These are phyloP conservation scores for Phycomyces nitens DNA, from an alignment of 192 early-diverging fungal genomes.

Conservation along the genomic window DNA sequence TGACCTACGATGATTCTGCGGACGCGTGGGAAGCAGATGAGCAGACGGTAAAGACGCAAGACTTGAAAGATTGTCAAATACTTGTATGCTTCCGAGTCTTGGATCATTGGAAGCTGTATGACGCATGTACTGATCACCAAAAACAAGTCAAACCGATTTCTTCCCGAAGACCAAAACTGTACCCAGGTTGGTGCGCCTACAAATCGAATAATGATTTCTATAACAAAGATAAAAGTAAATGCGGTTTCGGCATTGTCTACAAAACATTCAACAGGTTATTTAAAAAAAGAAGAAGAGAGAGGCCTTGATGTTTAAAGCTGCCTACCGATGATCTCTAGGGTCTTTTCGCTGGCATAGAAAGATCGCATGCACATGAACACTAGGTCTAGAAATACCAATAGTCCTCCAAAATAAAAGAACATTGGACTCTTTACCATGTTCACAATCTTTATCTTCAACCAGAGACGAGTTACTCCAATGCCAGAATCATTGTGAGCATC, in stretches of 20 bases:
- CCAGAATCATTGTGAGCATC: slow-evolving; percentile 1
- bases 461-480: background rate
- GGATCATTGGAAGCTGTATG: slow-evolving; percentile 51
- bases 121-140: slow-evolving; percentile 42
- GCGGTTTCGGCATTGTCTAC: slow-evolving; percentile 44
- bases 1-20: slow-evolving; percentile 41
- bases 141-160: slow-evolving; percentile 45
- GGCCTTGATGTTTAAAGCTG: background rate
- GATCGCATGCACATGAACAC: slow-evolving; percentile 46
- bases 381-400: slow-evolving; percentile 40
- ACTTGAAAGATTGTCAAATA: slow-evolving; percentile 57
- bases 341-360: slow-evolving; percentile 22
- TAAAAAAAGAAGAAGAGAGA: too few species aligned
- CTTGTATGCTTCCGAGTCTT: slow-evolving; percentile 32
- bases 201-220: slow-evolving; percentile 47
- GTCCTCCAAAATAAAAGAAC: slow-evolving; percentile 32
- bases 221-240: slow-evolving; percentile 46
- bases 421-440: slow-evolving; percentile 20
- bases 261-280: too few species aligned
- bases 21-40: slow-evolving; percentile 46
- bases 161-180: slow-evolving; percentile 38
- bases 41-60: slow-evolving; percentile 41
- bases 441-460: slow-evolving; percentile 2
- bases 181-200: slow-evolving; percentile 28
- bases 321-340: slow-evolving; percentile 33